Evolutionary conservation across 169 alveolate genomes (phyloP), one percentile per base, ranked within the genome.

Genomic region (Amoebophrya sp.): DNA sequence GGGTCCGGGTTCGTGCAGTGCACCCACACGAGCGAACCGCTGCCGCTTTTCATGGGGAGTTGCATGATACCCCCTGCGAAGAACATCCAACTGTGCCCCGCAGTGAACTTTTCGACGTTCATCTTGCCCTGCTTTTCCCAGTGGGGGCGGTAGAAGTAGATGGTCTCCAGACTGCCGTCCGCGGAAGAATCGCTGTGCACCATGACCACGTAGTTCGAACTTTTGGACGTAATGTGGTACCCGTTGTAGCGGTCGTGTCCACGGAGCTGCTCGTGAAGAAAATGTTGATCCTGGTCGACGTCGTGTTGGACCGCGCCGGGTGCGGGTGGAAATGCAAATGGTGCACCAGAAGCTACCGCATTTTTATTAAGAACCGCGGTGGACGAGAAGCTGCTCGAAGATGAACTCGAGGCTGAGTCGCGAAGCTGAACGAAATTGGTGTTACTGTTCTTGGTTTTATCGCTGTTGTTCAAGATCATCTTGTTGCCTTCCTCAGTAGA

Each of bases 241-340:
- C 83, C 83, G 35, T 66, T 66, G 83, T 66, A 66, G 35, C 83
- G 83, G 83, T 66, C 18, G 35, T 66, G 83, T 12, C 54, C 54
- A 2, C 54, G 54, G 54, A 7, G 2, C 12, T 12, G 54, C 23
- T 41, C 12, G 54, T 41, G 23, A 12, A 41, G 54, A 41, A 41
- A 41, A 41, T n/a, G n/a, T n/a, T n/a, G n/a, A n/a, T n/a, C n/a
- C n/a, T n/a, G n/a, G n/a, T n/a, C n/a, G n/a, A n/a, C n/a, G n/a
- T n/a, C n/a, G n/a, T n/a, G n/a, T n/a, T n/a, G n/a, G 54, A 2
- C 54, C 12, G 23, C 54, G 54, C 23, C 54, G 54, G 66, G 66
- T 12, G 66, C 66, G 29, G 66, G 18, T 47, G 66, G 18, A 47
- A 18, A 47, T 47, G 66, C 29, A 12, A 12, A 7, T 12, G 66